Conservation (phyloP, 1,139 yeast genomes). For the Yamadazyma epiphylla region DNA sequence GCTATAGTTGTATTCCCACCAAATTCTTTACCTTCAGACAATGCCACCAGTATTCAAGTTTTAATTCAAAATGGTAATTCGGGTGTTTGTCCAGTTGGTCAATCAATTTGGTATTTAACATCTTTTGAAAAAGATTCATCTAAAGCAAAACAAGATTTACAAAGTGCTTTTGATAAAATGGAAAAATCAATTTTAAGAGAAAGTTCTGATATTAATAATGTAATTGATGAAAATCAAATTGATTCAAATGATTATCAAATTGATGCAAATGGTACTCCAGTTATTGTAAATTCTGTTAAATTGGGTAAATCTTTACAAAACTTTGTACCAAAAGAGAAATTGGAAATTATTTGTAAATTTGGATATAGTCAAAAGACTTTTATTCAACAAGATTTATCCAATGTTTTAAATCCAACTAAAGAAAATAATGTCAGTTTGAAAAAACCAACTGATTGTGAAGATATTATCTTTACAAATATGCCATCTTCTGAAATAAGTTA, state of each 20-base stretch:
- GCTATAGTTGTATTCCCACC: conserved; percentile 96
- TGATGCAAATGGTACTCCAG: conserved; percentile 59
- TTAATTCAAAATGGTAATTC: conserved; percentile 85
- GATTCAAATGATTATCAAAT: conserved; percentile 54
- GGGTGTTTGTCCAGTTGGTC: conserved; percentile 86
- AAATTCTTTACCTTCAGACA: conserved; percentile 63
- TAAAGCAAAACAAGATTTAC: conserved; percentile 72
- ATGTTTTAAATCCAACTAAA: conserved; percentile 30
- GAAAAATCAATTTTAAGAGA: conserved; percentile 80
- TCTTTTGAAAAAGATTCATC: conserved; percentile 66
- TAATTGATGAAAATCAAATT: conserved; percentile 42
- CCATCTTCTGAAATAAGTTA: conserved; percentile 84
- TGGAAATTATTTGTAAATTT: conserved; percentile 75
- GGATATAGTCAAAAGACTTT: conserved; percentile 75
- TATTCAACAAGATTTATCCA: conserved; percentile 38
- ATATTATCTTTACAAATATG: conserved; percentile 62
- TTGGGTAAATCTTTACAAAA: conserved; percentile 80
- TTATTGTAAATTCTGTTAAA: conserved; percentile 70
- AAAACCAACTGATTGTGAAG: conserved; percentile 30
- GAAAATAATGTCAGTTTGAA: conserved; percentile 31
- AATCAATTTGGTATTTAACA: conserved; percentile 86
- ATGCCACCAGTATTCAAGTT: conserved; percentile 75
- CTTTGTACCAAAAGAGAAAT: conserved; percentile 76
- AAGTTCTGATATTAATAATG: conserved; percentile 46
- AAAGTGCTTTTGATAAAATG: conserved; percentile 74